Percentiles rank a stretch among this genome's conserved stretches.
These are phyloP conservation scores for Nicotiana obtusifolia DNA, from an alignment of 257 asterid genomes.

Conservation along the genomic window DNA sequence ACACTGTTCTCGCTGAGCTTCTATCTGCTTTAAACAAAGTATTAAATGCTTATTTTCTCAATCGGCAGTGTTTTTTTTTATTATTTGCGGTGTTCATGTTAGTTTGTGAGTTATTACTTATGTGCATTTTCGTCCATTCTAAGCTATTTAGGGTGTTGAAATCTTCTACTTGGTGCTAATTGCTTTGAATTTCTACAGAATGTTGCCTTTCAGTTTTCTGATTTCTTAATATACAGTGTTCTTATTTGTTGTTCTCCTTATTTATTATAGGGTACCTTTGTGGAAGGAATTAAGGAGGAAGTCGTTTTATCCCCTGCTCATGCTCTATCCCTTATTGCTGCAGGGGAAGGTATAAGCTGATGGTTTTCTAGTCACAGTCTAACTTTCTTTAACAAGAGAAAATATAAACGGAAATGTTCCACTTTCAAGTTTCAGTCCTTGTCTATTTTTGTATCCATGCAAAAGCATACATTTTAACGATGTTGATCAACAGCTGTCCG, in stretches of 20 bases:
- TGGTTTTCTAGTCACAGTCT: neutral
- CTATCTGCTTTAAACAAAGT: neutral
- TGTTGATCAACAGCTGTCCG: neutral
- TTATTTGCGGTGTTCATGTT: neutral
- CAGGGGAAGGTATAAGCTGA: slow-evolving; percentile 79
- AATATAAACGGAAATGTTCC: neutral
- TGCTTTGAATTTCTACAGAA: neutral
- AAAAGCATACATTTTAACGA: neutral
- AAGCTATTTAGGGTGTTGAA: neutral
- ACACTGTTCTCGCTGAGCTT: neutral
- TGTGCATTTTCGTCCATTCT: neutral
- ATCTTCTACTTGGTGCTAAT: neutral
- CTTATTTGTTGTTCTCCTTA: neutral
- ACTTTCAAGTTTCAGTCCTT: neutral
- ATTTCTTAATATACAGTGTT: slow-evolving; percentile 8
- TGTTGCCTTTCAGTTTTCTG: neutral
- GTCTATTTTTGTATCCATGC: neutral
- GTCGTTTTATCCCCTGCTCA: slow-evolving; percentile 98
- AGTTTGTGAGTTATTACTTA: neutral
- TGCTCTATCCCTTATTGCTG: slow-evolving; percentile 97
- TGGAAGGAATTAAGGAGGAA: slow-evolving; percentile 98
- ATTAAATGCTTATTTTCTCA: neutral
- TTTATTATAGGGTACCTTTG: slow-evolving; percentile 74
- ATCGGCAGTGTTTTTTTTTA: neutral
- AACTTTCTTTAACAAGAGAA: neutral